Evolutionary conservation across 768 basidiomycete genomes (phyloP), one percentile per base, ranked within the genome.

Genomic region (Termitomyces sp.): DNA sequence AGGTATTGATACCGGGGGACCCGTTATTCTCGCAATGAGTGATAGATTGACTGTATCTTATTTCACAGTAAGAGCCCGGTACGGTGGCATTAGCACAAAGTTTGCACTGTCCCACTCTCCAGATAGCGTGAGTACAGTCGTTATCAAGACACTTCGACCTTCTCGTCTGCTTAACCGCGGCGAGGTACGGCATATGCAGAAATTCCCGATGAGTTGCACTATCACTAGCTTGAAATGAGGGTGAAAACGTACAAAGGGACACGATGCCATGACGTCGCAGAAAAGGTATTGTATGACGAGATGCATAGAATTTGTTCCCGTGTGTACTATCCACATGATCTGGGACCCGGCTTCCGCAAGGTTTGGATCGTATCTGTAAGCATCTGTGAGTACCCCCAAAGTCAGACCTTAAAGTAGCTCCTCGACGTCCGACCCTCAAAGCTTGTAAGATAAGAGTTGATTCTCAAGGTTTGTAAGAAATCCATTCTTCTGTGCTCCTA

Each of bases 81-180:
- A 33, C 21, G 21, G 41, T 56, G 55, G 58, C 59, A 46, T 43
- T 40, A 14, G 6, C n/a, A 21, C 31, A 48, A 10, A 23, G 38
- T 15, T 38, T 42, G 26, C 26, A 42, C 8, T 46, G n/a, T 37
- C 42, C 54, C 47, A 45, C 52, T 50, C 28, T 46, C 23, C 45
- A 56, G 45, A 41, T 26, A 55, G 50, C 59, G 47, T 54, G 55
- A 46, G 59, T 49, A 45, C 12, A n/a, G 28, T 49, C 17, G 14
- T 19, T 21, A 17, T 15, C 9, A 19, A 28, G 38, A 28, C 28
- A 41, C 8, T 11, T 26, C 12, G 23, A 28, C 23, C 42, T 31
- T 37, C 35, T 26, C 15, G 26, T 35, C 42, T 51, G 50, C 50
- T 46, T 17, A 45, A 35, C 44, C 37, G 38, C 21, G 58, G 30